phyloP scores from a whole-genome alignment of 2,329 filamentous ascomycete species.

The Ascomycota sp. region DNA sequence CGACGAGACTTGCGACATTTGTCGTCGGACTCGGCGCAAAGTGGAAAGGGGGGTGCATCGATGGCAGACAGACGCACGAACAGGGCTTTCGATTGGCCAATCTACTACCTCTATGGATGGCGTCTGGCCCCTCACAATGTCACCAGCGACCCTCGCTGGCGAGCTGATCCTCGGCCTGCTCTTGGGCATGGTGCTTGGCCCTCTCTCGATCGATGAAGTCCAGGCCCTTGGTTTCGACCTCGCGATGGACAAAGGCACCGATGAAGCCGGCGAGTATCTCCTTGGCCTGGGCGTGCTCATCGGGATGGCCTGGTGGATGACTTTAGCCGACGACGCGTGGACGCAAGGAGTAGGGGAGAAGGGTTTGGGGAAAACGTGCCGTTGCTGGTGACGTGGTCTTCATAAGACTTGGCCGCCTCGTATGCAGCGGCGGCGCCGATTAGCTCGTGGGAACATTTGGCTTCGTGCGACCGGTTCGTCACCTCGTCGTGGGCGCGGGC shows the following conservation, averaged over 20 bases:
- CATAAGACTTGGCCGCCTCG: slow-evolving; percentile 12
- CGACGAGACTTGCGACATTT: too few species aligned
- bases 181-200: slow-evolving; percentile 10
- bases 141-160: background rate
- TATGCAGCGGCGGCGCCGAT: slow-evolving; percentile 11
- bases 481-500: slow-evolving; percentile 9
- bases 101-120: too few species aligned
- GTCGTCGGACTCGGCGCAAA: too few species aligned
- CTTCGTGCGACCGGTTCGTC: slow-evolving; percentile 9
- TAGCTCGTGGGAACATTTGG: slow-evolving; percentile 11
- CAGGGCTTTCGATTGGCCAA: too few species aligned
- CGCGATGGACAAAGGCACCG: slow-evolving; percentile 12
- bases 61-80: too few species aligned
- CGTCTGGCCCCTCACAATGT: too few species aligned
- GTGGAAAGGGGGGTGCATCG: too few species aligned
- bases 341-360: too few species aligned
- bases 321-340: too few species aligned
- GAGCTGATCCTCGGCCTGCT: slow-evolving; percentile 8
- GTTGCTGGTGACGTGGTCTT: slow-evolving; percentile 9
- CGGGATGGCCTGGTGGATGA: slow-evolving; percentile 6
- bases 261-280: slow-evolving; percentile 10
- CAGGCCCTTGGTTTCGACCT: slow-evolving; percentile 11
- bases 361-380: slow-evolving; percentile 6
- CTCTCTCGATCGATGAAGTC: slow-evolving; percentile 9
- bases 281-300: slow-evolving; percentile 10